Evolutionary conservation across 2,329 filamentous ascomycete species (phyloP).

Genomic region (Ophiocordyceps camponoti-floridani): DNA sequence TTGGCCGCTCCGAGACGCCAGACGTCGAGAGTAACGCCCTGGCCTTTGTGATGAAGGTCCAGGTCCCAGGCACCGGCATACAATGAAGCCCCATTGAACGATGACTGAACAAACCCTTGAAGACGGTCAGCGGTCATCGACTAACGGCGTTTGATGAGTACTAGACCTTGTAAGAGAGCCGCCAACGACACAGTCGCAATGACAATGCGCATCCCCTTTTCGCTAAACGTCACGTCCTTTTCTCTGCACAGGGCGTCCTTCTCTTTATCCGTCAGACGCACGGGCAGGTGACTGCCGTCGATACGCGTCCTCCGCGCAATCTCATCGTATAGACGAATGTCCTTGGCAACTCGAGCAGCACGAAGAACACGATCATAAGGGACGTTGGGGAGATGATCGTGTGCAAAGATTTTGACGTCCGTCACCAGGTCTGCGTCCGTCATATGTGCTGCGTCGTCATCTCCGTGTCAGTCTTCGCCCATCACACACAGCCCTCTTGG

Average conservation of each 20-base stretch:
- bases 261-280: slow-evolving; percentile 16
- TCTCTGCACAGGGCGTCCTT: slow-evolving; percentile 18
- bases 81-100: slow-evolving; percentile 21
- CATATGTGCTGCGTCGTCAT: slow-evolving; percentile 13
- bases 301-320: slow-evolving; percentile 11
- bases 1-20: slow-evolving; percentile 23
- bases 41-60: not conserved
- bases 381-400: slow-evolving; percentile 11
- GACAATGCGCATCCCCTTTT: slow-evolving; percentile 20
- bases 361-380: slow-evolving; percentile 13
- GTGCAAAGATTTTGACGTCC: slow-evolving; percentile 16
- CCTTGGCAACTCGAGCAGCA: slow-evolving; percentile 22
- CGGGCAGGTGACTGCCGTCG: slow-evolving; percentile 9
- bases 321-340: slow-evolving; percentile 19
- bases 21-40: slow-evolving; percentile 7
- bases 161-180: slow-evolving; percentile 19
- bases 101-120: slow-evolving; percentile 23
- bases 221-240: slow-evolving; percentile 19
- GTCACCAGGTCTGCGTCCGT: slow-evolving; percentile 17
- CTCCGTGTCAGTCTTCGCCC: not conserved
- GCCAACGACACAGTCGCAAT: slow-evolving; percentile 24
- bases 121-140: not conserved
- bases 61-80: slow-evolving; percentile 10
- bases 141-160: not conserved
- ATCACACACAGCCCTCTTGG: not conserved